phyloP scores from a whole-genome alignment of 176 grass and related monocot species.

The Secale cereale region DNA sequence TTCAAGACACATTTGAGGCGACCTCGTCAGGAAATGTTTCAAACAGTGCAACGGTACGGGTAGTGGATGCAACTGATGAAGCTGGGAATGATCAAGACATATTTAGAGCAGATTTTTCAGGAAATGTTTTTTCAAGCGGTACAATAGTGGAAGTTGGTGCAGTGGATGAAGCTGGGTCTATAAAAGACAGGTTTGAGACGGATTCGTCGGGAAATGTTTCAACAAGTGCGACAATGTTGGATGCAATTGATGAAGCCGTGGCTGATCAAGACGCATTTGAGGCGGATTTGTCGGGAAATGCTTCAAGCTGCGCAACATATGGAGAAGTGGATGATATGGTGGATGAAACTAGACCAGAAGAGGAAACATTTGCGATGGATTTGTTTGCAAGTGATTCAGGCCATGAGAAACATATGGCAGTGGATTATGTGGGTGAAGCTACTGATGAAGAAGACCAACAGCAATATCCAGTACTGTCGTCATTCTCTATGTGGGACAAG shows the following conservation, averaged over 20 bases:
- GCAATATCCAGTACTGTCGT: neutral
- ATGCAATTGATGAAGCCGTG: neutral
- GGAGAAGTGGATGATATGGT: neutral
- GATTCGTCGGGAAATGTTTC: conserved; percentile 14
- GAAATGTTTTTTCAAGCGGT: neutral
- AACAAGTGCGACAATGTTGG: neutral
- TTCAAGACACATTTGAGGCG: neutral
- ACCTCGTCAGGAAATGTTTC: neutral
- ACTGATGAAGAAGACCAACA: conserved; percentile 10
- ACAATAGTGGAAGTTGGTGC: neutral
- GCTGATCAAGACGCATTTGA: neutral
- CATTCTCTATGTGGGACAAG: conserved; percentile 19
- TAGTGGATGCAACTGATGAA: neutral
- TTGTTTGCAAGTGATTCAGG: neutral
- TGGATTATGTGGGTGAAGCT: neutral
- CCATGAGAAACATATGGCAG: neutral
- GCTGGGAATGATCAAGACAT: neutral
- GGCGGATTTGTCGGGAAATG: neutral
- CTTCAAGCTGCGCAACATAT: neutral
- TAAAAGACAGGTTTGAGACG: conserved; percentile 12
- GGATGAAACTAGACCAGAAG: neutral
- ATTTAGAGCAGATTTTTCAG: neutral
- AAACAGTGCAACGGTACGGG: neutral
- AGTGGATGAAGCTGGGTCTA: neutral
- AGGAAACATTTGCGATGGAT: neutral